phyloP scores from a whole-genome alignment of 164 flowering plant genomes.

The Nymphaea thermarum region DNA sequence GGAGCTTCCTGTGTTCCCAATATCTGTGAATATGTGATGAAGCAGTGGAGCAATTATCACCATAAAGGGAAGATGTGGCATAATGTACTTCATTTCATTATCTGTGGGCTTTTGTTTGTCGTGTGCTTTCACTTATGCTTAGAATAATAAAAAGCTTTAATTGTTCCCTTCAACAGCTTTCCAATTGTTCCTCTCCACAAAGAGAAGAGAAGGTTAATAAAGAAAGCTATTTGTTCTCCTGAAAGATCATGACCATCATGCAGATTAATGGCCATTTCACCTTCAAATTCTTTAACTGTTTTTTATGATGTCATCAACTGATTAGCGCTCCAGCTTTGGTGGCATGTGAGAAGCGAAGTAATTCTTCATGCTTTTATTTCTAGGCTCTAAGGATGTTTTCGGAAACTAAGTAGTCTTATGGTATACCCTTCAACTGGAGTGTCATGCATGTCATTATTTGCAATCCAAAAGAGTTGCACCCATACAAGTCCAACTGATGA shows the following conservation, averaged over 20 bases:
- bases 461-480: no score
- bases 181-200: neutral
- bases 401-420: no score
- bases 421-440: no score
- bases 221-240: no score
- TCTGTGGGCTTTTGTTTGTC: neutral
- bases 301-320: no score
- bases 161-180: neutral
- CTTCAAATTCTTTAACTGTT: neutral
- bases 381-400: no score
- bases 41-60: neutral
- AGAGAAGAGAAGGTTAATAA: neutral
- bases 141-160: neutral
- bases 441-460: no score
- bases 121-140: neutral
- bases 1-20: neutral
- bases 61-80: neutral
- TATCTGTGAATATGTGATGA: neutral
- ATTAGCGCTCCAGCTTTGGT: no score
- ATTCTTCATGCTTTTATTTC: no score
- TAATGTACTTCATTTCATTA: neutral
- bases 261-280: neutral
- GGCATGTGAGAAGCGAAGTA: no score
- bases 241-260: neutral
- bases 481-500: no score